Evolutionary conservation across 1,139 yeast genomes (phyloP), one percentile per base, ranked within the genome.

Genomic region (Pichia sp.): DNA sequence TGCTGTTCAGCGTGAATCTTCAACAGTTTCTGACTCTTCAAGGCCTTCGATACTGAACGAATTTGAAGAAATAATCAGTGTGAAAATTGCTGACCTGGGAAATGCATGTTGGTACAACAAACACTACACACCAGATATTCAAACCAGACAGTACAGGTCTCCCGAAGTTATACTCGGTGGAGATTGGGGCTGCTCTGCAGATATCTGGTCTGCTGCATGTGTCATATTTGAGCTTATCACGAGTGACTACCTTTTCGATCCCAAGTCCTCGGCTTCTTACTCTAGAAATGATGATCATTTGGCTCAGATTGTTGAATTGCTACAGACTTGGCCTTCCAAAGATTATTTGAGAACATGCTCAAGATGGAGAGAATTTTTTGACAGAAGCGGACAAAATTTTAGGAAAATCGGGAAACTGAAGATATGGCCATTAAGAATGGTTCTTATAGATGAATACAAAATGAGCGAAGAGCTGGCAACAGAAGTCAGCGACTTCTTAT

Each of bases 401-500:
- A 77, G 79, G 61, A 81, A 81, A 62, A 85, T 86, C 45, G 72
- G 80, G 16, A 78, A 77, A 60, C 71, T 86, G 62, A 84, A 84
- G 65, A 80, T 76, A 57, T 85, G 92, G 93, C 78, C 84, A 1
- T 71, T 86, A 60, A 72, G 75, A 56, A 81, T 80, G 58, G 90
- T 86, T 8, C 70, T 93, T 53, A 79, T 90, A 81, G 86, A 88
- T 65, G 85, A 84, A 56, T 86, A 80, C 63, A 87, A 87, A 66
- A 85, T 95, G 58, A 97, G 88, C 61, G 97, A 90, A 64, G 96
- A 89, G 63, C 79, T 92, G 19, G 82, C 87, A 32, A 90, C 72
- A 57, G 81, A 82, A 60, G 77, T 86, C 59, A 69, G 86, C 23
- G 81, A 77, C 60, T 86, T 87, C 63, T 71, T 87, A 57, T 66